These are phyloP conservation scores for Calocybe gangraenosa DNA, from an alignment of 768 basidiomycete species.

Conservation along the genomic window DNA sequence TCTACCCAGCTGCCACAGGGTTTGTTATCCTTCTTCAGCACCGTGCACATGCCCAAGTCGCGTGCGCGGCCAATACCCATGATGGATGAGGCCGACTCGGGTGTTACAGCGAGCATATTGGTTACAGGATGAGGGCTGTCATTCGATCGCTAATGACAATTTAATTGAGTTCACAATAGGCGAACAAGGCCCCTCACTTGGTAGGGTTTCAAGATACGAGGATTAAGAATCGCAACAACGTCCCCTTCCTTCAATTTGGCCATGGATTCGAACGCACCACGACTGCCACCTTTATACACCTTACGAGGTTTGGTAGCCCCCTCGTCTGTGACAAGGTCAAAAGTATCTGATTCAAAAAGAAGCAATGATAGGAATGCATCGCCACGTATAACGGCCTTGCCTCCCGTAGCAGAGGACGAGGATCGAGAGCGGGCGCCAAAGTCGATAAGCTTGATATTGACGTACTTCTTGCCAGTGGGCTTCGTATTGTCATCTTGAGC, in stretches of 20 bases:
- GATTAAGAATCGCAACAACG: constrained; percentile 87
- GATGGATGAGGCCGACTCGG: constrained; percentile 75
- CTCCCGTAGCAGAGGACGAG: constrained; percentile 49
- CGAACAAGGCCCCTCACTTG: constrained; percentile 45
- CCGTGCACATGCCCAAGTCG: constrained; percentile 85
- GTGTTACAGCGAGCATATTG: constrained; percentile 85
- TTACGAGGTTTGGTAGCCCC: constrained; percentile 52
- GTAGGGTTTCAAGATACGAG: constrained; percentile 80
- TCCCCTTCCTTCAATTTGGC: constrained; percentile 86
- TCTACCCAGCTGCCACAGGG: constrained; percentile 89
- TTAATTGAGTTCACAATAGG: background rate
- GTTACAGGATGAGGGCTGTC: constrained; percentile 70
- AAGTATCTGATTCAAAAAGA: constrained; percentile 83
- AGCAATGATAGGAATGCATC: constrained; percentile 82
- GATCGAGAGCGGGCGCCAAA: constrained; percentile 63
- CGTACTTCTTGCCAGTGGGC: constrained; percentile 70
- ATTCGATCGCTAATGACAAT: constrained; percentile 33
- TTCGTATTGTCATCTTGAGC: constrained; percentile 30
- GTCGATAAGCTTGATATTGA: constrained; percentile 82
- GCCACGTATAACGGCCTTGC: constrained; percentile 61
- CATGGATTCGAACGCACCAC: constrained; percentile 87
- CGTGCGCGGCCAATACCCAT: constrained; percentile 81
- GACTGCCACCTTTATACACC: constrained; percentile 83
- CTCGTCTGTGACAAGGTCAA: constrained; percentile 50
- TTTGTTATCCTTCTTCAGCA: constrained; percentile 74